Percentiles rank a stretch among this genome's conserved stretches.
phyloP scores from a whole-genome alignment of 2,329 filamentous ascomycete genomes.

The Ceratocystis diversiconidia region DNA sequence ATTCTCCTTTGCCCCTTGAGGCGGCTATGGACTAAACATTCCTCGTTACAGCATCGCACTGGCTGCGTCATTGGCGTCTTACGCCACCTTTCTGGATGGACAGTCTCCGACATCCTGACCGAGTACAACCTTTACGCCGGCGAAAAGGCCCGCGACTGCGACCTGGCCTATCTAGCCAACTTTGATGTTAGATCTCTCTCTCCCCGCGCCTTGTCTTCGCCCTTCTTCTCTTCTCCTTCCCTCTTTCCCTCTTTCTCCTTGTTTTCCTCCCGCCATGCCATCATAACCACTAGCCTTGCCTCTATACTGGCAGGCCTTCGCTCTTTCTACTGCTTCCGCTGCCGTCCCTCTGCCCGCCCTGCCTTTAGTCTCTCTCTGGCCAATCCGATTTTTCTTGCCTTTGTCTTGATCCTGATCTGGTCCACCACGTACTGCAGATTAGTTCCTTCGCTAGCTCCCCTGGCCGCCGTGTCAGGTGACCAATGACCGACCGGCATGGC shows the following conservation, averaged over 20 bases:
- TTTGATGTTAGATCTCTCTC: conserved; percentile 29
- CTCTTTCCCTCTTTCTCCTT: background rate
- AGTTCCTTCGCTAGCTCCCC: background rate
- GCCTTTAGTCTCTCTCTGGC: background rate
- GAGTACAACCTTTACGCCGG: conserved; percentile 59
- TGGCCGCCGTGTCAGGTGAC: background rate
- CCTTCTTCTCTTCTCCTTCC: background rate
- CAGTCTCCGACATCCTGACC: conserved; percentile 44
- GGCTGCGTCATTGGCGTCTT: conserved; percentile 76
- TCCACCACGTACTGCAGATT: conserved; percentile 13
- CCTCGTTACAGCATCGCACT: conserved; percentile 53
- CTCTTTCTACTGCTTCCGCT: conserved; percentile 19
- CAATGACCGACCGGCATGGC: background rate
- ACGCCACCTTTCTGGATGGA: conserved; percentile 58
- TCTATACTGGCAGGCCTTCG: background rate
- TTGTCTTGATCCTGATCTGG: conserved; percentile 15
- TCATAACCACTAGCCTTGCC: background rate
- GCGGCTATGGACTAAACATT: background rate
- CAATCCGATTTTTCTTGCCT: conserved; percentile 2
- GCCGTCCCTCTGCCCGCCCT: background rate
- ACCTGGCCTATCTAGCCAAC: conserved; percentile 42
- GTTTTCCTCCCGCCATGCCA: no score
- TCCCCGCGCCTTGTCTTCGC: background rate
- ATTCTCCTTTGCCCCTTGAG: background rate
- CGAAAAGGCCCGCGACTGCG: conserved; percentile 45